phyloP scores from a whole-genome alignment of 768 basidiomycete species.

The Trametes cubensis region DNA sequence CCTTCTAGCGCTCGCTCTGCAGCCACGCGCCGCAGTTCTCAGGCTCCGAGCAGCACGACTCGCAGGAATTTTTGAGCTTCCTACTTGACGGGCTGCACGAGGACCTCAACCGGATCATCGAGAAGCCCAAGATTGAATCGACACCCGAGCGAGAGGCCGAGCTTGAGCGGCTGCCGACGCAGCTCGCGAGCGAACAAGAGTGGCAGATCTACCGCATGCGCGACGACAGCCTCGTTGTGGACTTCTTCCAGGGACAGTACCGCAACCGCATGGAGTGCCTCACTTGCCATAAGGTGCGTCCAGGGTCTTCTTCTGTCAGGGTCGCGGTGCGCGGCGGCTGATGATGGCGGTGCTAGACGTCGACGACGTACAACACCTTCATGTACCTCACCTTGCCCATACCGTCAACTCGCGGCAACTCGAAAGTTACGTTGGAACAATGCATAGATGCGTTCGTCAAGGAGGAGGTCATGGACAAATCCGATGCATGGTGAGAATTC shows the following conservation, averaged over 20 bases:
- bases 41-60: slow-evolving; percentile 92
- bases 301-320: slow-evolving; percentile 23
- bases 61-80: slow-evolving; percentile 95
- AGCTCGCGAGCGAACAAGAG: slow-evolving; percentile 89
- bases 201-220: slow-evolving; percentile 89
- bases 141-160: slow-evolving; percentile 85
- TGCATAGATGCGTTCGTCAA: slow-evolving; percentile 92
- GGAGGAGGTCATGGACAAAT: slow-evolving; percentile 87
- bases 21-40: slow-evolving; percentile 71
- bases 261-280: slow-evolving; percentile 86
- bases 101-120: slow-evolving; percentile 86
- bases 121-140: slow-evolving; percentile 63
- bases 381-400: slow-evolving; percentile 94
- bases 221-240: slow-evolving; percentile 93
- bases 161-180: slow-evolving; percentile 81
- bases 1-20: slow-evolving; percentile 56
- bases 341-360: slow-evolving; percentile 61
- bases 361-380: slow-evolving; percentile 95
- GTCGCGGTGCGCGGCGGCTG: not conserved
- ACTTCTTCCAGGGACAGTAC: slow-evolving; percentile 98
- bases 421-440: slow-evolving; percentile 68
- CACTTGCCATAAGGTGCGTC: slow-evolving; percentile 81
- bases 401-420: slow-evolving; percentile 59
- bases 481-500: slow-evolving; percentile 82
- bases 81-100: slow-evolving; percentile 95